Base-by-base conservation (phyloP, 2,329 filamentous ascomycete genomes). In the Trichoderma brevicompactum region DNA sequence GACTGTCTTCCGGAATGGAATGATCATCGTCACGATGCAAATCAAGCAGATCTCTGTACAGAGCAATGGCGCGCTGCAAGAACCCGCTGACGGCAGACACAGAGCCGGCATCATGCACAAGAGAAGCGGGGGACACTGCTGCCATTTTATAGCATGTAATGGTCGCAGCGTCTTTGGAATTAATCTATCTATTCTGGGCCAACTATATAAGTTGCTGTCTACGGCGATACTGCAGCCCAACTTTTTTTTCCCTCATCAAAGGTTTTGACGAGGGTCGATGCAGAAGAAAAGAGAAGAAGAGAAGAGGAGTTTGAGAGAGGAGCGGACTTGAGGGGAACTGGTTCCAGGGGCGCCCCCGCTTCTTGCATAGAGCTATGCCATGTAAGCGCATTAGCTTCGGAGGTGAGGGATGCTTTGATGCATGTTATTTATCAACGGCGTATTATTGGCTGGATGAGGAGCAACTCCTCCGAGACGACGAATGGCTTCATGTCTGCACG, bases 131-230 rank as follows among this genome's bases (percentile, higher is more conserved):
- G 41, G 66, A 56, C 66, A 62, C 70, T 70, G 69, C 66, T 36
- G 69, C 71, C 74, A 75, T 75, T 74, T 74, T 74, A 74, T 73
- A 74, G 65, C 72, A 72, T 74, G 68, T 75, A 74, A 74, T 70
- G 69, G 67, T 34, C 68, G 69, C 59, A 70, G 55, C 12, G 44
- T 67, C 38, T 65, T 65, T 68, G 68, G 43, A n/a, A 66, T 59
- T 59, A 44, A 50, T 65, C 60, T 66, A 65, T 64, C 65, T 59
- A 64, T 9, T 12, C 9, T 28, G 32, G 38, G 15, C 15, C 46
- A 40, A 28, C 41, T 48, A 48, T 52, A 43, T 32, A 19, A 32
- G 34, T 34, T 28, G 43, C 13, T 5, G 19, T 50, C 43, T 56
- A 56, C 61, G 19, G 10, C 50, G 56, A 5, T 3, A 28, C 23